Base-by-base conservation (phyloP, 148 eudicot genomes). In the Pouteria glomerata region DNA sequence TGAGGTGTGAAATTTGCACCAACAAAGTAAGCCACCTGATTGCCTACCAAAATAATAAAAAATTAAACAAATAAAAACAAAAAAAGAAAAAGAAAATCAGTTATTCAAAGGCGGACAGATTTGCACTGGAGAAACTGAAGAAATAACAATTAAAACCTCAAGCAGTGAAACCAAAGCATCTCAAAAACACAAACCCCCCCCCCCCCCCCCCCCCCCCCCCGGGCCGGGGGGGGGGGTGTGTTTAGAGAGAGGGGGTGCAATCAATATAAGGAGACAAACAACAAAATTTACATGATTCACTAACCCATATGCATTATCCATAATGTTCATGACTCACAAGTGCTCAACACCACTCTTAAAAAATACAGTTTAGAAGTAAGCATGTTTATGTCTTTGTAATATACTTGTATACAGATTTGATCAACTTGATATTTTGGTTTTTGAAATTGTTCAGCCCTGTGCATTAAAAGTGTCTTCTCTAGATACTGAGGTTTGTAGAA, bases 1-100 rank as follows among this genome's bases (percentile, higher is more conserved):
- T 93, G 98, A 18, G 92, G 90, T 2, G 90, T 88, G 84, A 90
- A 89, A 73, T 85, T 85, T 73, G 83, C 87, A 66, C 94, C 89
- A 61, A 76, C 85, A 16, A 89, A 50, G 77, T 72, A 84, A 63
- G 92, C 76, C 42, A 75, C 67, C 34, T 76, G 73, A 31, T 78
- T 79, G 74, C 90, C 98, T 93, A 72, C 64, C 18, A 19, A 30
- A 67, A 60, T 52, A 55, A 23, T 14, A 64, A 14, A 30, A 34
- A 21, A 10, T 70, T 33, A 57, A 71, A 69, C 26, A 55, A 65
- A 44, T 35, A 14, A 23, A 39, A 45, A 1, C 16, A 5, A 44
- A 6, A 65, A 65, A 10, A 13, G 26, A 11, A 42, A 29, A 24
- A 19, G 7, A 5, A 8, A 18, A 27, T 57, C 56, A 29, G 64